A percentile compares a stretch with the other conserved stretches of the same genome.
Conservation (phyloP, 2,329 filamentous ascomycete genomes). For the Bipolaris cookei region DNA sequence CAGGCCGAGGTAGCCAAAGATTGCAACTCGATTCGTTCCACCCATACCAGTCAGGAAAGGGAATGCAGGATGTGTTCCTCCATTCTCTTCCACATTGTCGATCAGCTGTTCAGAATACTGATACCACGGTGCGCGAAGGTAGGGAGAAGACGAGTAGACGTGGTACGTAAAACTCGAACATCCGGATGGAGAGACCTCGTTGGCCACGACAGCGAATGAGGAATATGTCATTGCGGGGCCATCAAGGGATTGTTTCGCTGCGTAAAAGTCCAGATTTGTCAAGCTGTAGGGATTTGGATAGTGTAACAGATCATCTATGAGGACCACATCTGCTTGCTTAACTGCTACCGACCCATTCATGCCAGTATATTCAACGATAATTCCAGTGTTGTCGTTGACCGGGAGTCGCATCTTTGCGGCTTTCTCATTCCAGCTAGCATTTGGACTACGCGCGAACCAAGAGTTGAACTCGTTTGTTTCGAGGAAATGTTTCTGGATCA, state of each 20-base stretch:
- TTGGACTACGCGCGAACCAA: constrained; percentile 61
- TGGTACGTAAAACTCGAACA: constrained; percentile 73
- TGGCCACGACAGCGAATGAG: constrained; percentile 71
- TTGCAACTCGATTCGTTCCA: constrained; percentile 69
- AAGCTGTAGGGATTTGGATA: constrained; percentile 64
- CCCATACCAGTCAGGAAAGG: constrained; percentile 75
- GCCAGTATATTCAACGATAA: constrained; percentile 68
- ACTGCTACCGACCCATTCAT: constrained; percentile 72
- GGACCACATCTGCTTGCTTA: constrained; percentile 74
- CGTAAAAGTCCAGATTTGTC: constrained; percentile 71
- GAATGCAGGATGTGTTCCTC: constrained; percentile 71
- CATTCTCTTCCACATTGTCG: constrained; percentile 66
- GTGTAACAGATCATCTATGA: constrained; percentile 69
- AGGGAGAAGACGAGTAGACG: constrained; percentile 67
- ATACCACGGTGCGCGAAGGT: constrained; percentile 70
- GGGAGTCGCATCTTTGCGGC: constrained; percentile 63
- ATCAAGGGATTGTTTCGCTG: constrained; percentile 69
- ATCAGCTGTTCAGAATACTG: constrained; percentile 73
- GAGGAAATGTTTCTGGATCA: constrained; percentile 63
- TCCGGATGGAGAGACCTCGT: constrained; percentile 68
- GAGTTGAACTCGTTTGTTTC: constrained; percentile 64
- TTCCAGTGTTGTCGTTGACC: constrained; percentile 60
- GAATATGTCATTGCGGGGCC: constrained; percentile 77
- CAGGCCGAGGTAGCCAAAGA: constrained; percentile 72
- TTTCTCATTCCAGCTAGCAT: constrained; percentile 65